Percentiles rank a stretch among this genome's conserved stretches.
These are phyloP conservation scores for Arctostaphylos glauca DNA, from an alignment of 148 eudicot genomes.

Conservation along the genomic window DNA sequence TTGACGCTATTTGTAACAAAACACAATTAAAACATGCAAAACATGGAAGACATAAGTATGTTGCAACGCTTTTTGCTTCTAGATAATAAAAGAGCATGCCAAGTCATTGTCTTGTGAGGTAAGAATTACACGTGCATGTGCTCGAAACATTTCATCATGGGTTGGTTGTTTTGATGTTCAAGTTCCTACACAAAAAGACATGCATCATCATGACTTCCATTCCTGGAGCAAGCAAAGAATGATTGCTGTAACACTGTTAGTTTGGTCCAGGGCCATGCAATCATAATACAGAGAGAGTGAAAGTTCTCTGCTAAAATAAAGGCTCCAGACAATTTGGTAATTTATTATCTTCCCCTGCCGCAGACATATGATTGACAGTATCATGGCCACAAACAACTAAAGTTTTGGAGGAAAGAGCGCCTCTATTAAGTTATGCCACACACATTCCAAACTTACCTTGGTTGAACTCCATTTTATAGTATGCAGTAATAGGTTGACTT, in stretches of 20 bases:
- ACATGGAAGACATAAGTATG: background rate
- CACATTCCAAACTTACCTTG: constrained; percentile 2
- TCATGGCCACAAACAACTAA: constrained; percentile 1
- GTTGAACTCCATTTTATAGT: background rate
- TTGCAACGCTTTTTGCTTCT: background rate
- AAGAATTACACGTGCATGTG: background rate
- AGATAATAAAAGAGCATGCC: background rate
- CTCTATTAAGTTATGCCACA: background rate
- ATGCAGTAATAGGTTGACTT: background rate
- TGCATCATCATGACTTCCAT: background rate
- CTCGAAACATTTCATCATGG: background rate
- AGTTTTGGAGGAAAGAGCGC: background rate
- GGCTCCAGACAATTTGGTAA: background rate
- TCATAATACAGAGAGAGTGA: background rate
- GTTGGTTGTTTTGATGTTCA: background rate
- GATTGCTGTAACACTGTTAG: background rate
- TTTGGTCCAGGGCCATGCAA: background rate
- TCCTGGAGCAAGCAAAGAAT: background rate
- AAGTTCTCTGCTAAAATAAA: background rate
- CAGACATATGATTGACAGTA: background rate
- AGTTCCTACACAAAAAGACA: background rate
- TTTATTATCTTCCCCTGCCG: background rate
- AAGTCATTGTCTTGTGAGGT: background rate
- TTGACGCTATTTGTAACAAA: background rate
- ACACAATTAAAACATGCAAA: background rate